Evolutionary conservation across 2,329 filamentous ascomycete genomes (phyloP).

Genomic region (Aspergillus ustus): DNA sequence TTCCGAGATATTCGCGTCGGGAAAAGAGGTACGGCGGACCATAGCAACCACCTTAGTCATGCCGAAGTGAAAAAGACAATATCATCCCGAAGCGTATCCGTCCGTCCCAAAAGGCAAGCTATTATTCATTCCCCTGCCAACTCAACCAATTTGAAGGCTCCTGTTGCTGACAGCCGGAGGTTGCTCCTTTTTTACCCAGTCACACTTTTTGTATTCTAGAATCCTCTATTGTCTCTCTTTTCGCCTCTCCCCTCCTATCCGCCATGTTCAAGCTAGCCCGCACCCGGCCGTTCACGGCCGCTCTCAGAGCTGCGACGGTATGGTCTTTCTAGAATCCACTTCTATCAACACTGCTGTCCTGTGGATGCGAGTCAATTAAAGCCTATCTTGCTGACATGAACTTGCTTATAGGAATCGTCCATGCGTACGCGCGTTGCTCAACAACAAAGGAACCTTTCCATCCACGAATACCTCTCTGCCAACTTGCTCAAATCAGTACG

Average conservation of each 20-base stretch:
- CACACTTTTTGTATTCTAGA: slow-evolving; percentile 13
- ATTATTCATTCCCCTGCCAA: slow-evolving; percentile 38
- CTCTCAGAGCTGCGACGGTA: slow-evolving; percentile 78
- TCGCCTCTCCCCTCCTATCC: slow-evolving; percentile 32
- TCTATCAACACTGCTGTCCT: slow-evolving; percentile 6
- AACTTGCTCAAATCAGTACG: slow-evolving; percentile 76
- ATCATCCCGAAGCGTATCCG: slow-evolving; percentile 36
- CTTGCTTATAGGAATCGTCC: slow-evolving; percentile 57
- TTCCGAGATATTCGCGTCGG: slow-evolving; percentile 41
- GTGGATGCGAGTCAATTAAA: slow-evolving; percentile 19
- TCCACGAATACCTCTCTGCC: slow-evolving; percentile 97
- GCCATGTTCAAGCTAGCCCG: slow-evolving; percentile 88
- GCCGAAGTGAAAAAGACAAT: slow-evolving; percentile 27
- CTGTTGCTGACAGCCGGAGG: slow-evolving; percentile 23
- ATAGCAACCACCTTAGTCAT: slow-evolving; percentile 33
- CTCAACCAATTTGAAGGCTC: slow-evolving; percentile 6
- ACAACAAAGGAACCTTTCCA: slow-evolving; percentile 89
- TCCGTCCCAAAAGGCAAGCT: slow-evolving; percentile 40
- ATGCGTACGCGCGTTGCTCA: slow-evolving; percentile 59
- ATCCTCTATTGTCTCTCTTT: slow-evolving; percentile 27
- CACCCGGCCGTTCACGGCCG: slow-evolving; percentile 74
- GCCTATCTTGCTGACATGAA: slow-evolving; percentile 56
- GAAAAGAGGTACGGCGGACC: slow-evolving; percentile 20
- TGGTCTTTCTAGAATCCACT: slow-evolving; percentile 38
- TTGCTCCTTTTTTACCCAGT: slow-evolving; percentile 18